These are phyloP conservation scores for Mrakia blollopis DNA, from an alignment of 768 basidiomycete genomes.

Conservation along the genomic window DNA sequence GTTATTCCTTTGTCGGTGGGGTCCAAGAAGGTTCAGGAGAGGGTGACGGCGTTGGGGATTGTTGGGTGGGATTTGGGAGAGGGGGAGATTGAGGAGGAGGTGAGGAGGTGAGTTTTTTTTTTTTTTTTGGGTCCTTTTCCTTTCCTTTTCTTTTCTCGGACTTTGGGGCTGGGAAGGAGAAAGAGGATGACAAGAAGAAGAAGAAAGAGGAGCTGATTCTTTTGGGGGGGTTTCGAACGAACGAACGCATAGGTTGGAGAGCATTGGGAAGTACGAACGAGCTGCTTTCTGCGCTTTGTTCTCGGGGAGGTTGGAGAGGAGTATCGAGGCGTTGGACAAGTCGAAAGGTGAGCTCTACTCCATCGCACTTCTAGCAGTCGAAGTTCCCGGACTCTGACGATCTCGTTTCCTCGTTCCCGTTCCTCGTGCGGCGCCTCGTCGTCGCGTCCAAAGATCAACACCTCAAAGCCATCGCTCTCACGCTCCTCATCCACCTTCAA, in stretches of 20 bases:
- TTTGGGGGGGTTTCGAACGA: too few species aligned
- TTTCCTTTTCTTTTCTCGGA: too few species aligned
- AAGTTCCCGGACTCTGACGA: background rate
- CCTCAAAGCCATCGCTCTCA: slow-evolving; percentile 20
- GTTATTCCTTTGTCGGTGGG: slow-evolving; percentile 4
- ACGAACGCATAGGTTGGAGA: slow-evolving; percentile 24
- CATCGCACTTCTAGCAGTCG: background rate
- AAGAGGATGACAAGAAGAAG: too few species aligned
- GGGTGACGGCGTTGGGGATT: background rate
- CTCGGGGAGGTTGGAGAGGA: slow-evolving; percentile 17
- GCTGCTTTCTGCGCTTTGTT: slow-evolving; percentile 29
- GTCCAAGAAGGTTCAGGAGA: slow-evolving; percentile 15
- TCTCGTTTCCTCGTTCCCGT: too few species aligned
- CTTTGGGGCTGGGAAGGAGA: too few species aligned
- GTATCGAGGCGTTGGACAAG: slow-evolving; percentile 15
- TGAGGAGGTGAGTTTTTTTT: background rate
- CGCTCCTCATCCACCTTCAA: slow-evolving; percentile 18
- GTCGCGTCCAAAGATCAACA: slow-evolving; percentile 7
- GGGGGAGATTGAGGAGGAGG: slow-evolving; percentile 7
- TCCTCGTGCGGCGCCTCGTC: background rate
- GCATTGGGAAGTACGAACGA: slow-evolving; percentile 12
- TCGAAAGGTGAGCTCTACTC: background rate
- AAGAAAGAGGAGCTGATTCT: too few species aligned
- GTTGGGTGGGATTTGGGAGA: slow-evolving; percentile 18
- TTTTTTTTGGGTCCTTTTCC: too few species aligned